Percentiles rank a stretch among this genome's conserved stretches.
Conservation (phyloP, 2,329 filamentous ascomycete genomes). For the Bipolaris sorokiniana region DNA sequence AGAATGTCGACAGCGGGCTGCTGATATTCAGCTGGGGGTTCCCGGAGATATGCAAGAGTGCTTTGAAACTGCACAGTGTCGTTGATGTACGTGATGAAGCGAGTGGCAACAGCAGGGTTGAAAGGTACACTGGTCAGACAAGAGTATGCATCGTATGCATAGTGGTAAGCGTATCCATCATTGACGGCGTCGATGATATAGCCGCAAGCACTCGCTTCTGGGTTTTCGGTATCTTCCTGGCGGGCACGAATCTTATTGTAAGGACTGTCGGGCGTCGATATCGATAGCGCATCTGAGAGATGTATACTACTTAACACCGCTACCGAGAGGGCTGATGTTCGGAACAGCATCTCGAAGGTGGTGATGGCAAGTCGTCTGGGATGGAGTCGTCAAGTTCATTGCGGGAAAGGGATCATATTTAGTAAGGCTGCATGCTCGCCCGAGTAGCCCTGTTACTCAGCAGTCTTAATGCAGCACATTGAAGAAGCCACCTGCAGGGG, state of each 20-base stretch:
- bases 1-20: conserved; percentile 49
- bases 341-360: background rate
- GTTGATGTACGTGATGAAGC: conserved; percentile 55
- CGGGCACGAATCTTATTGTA: background rate
- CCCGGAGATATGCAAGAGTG: conserved; percentile 51
- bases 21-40: conserved; percentile 51
- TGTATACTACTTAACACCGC: background rate
- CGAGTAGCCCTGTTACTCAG: background rate
- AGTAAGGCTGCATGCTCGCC: background rate
- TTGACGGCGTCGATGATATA: background rate
- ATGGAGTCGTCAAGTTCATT: background rate
- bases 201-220: background rate
- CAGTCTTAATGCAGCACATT: too few relatives aligned
- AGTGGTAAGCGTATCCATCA: background rate
- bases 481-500: background rate
- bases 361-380: background rate
- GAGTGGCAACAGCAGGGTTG: conserved; percentile 51
- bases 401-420: background rate
- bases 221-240: background rate
- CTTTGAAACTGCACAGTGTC: conserved; percentile 55
- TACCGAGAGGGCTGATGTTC: background rate
- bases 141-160: background rate
- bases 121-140: conserved; percentile 57
- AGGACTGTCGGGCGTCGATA: background rate
- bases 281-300: background rate